Evolutionary conservation across 352 stramenopile genomes (phyloP), one percentile per base, ranked within the genome.

Genomic region (Elongisporangium anandrum): DNA sequence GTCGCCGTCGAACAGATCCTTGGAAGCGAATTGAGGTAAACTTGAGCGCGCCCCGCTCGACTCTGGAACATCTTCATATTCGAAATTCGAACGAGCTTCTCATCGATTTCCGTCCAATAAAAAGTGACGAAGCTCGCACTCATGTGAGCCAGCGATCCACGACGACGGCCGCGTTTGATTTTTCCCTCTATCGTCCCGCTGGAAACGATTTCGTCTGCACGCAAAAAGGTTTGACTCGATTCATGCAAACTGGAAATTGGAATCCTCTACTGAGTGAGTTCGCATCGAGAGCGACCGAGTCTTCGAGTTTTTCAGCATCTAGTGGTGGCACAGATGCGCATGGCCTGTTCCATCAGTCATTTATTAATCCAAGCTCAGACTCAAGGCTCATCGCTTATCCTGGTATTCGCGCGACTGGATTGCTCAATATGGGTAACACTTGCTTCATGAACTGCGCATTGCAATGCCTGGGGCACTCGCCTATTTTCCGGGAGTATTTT

Each of bases 401-500:
- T 5, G 81, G 77, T 1, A 49, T 92, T 21, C 79, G 80, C 19
- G 79, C 80, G 0, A 92, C 83, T 0, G 80, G 83, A 1, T 61
- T 92, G 10, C 56, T 88, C 16, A 96, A 96, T 56, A 75, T 96
- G 66, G 87, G 87, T 49, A 96, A 96, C 60, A 95, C 87, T 4
- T 96, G 87, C 66, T 96, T 94, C 50, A 88, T 96, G 72, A 96
- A 95, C 68, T 90, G 81, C 21, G 86, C 86, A 24, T 65, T 96
- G 13, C 87, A 96, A 63, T 99, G 97, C 60, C 79, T 99, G 22
- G 83, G 81, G 15, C 91, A 99, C 69, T 98, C 96, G 3, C 83
- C 90, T 17, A 72, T 98, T 23, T 79, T 99, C 24, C 80, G 90
- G 12, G 83, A 97, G 56, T 99, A 99, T 64, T 98, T 99, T 69